A percentile compares a stretch with the other conserved stretches of the same genome.
Conservation (phyloP, 805 yeast species). For the Nakazawaea molendinolei region DNA sequence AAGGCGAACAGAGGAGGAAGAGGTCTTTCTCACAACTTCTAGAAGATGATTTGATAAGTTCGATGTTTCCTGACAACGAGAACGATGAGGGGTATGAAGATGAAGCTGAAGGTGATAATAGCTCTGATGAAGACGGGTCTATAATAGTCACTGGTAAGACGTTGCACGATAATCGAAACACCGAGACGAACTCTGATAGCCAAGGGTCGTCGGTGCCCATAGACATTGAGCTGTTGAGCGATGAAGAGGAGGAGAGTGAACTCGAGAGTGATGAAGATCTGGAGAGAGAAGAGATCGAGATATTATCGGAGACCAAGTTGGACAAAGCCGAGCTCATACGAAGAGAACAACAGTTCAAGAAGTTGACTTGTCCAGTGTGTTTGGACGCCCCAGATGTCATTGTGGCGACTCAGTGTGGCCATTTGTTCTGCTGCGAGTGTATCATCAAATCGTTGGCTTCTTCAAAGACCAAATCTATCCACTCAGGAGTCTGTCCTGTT, state of each 20-base stretch:
- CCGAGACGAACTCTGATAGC: neutral
- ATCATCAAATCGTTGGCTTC: conserved; percentile 41
- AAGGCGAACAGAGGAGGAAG: too few species aligned
- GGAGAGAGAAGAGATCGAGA: conserved; percentile 9
- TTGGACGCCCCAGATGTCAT: conserved; percentile 45
- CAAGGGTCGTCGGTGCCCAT: conserved; percentile 1
- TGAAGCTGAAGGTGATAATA: neutral
- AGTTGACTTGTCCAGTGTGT: conserved; percentile 46
- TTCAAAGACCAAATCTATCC: conserved; percentile 25
- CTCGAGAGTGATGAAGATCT: neutral
- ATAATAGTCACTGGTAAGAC: too few species aligned
- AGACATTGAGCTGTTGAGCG: conserved; percentile 1
- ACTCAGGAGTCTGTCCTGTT: conserved; percentile 25
- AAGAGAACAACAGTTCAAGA: conserved; percentile 19
- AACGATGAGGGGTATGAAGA: neutral
- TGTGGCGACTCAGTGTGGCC: conserved; percentile 50
- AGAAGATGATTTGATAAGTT: too few species aligned
- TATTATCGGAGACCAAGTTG: conserved; percentile 8
- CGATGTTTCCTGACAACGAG: too few species aligned
- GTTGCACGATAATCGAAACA: too few species aligned
- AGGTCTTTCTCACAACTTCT: too few species aligned
- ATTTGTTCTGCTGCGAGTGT: conserved; percentile 48
- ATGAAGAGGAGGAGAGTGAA: conserved; percentile 4
- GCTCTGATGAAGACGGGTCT: too few species aligned
- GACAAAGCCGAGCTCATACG: conserved; percentile 8